A percentile compares a stretch with the other conserved stretches of the same genome.
These are phyloP conservation scores for Penicillium tannophilum DNA, from an alignment of 495 filamentous ascomycete species.

Conservation along the genomic window DNA sequence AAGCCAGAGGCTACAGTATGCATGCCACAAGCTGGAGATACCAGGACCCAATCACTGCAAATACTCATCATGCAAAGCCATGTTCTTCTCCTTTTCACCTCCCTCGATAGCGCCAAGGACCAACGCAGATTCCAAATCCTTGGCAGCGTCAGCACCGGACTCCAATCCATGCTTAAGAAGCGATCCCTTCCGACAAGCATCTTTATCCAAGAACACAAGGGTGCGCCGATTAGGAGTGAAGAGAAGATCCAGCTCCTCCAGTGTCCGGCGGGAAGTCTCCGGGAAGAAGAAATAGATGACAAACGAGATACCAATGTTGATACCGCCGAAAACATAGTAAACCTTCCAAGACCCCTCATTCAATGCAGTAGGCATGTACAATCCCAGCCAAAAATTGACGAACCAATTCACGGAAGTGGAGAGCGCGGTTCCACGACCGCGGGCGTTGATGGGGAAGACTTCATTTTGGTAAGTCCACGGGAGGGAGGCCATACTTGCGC, in stretches of 20 bases:
- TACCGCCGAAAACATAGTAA: conserved; percentile 2
- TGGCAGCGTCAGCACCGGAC: not conserved
- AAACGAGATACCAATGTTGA: conserved; percentile 5
- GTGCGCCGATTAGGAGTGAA: not conserved
- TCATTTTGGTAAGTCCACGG: conserved; percentile 6
- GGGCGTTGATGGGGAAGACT: conserved; percentile 2
- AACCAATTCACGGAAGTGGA: conserved; percentile 5
- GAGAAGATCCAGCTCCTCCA: conserved; percentile 5
- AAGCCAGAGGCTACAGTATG: no score
- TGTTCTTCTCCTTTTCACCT: not conserved
- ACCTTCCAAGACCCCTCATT: conserved; percentile 3
- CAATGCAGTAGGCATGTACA: conserved; percentile 3
- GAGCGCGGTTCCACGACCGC: not conserved
- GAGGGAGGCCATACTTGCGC: conserved; percentile 5
- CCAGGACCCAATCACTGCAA: not conserved
- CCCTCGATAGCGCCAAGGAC: not conserved
- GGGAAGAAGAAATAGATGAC: conserved; percentile 2
- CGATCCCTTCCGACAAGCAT: conserved; percentile 2
- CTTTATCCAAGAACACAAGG: conserved; percentile 4
- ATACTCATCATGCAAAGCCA: conserved; percentile 1
- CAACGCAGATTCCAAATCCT: not conserved
- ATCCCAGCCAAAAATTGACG: conserved; percentile 2
- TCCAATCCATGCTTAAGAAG: conserved; percentile 5
- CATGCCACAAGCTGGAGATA: no score
- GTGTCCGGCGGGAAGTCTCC: conserved; percentile 2